These are phyloP conservation scores for Pseudonitzschia multistriata DNA, from an alignment of 108 stramenopile genomes.

Conservation along the genomic window DNA sequence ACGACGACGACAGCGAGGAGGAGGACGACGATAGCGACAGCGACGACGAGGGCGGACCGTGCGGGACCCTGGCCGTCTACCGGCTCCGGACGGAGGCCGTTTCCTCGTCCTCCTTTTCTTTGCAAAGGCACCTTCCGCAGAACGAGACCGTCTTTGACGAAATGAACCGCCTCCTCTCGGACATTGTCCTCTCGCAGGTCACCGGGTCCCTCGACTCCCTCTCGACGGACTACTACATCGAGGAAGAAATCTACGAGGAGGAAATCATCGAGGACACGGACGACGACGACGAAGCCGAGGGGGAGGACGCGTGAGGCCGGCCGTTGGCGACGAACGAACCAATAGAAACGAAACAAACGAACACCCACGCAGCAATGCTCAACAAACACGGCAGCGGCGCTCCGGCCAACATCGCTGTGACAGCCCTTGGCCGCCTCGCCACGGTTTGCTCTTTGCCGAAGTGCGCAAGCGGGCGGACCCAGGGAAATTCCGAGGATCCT, in stretches of 20 bases:
- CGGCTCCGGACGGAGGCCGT: neutral
- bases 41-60: constrained; percentile 7
- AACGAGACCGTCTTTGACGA: constrained; percentile 12
- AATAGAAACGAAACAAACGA: neutral
- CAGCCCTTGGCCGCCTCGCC: too few relatives aligned
- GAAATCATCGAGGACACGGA: neutral
- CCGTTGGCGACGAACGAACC: neutral
- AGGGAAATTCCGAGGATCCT: too few relatives aligned
- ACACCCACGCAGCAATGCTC: too few relatives aligned
- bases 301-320: neutral
- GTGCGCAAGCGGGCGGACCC: too few relatives aligned
- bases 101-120: neutral
- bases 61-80: constrained; percentile 29
- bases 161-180: constrained; percentile 26
- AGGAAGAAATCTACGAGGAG: constrained; percentile 38
- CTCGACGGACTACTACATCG: constrained; percentile 21
- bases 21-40: neutral
- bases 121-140: neutral
- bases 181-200: constrained; percentile 35
- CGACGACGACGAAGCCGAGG: too few relatives aligned
- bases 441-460: too few relatives aligned
- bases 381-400: too few relatives aligned
- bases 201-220: constrained; percentile 20
- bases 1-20: constrained; percentile 8
- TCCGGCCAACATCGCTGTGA: too few relatives aligned